Evolutionary conservation across 2,329 filamentous ascomycete genomes (phyloP).

Genomic region (Epichloe elymi): DNA sequence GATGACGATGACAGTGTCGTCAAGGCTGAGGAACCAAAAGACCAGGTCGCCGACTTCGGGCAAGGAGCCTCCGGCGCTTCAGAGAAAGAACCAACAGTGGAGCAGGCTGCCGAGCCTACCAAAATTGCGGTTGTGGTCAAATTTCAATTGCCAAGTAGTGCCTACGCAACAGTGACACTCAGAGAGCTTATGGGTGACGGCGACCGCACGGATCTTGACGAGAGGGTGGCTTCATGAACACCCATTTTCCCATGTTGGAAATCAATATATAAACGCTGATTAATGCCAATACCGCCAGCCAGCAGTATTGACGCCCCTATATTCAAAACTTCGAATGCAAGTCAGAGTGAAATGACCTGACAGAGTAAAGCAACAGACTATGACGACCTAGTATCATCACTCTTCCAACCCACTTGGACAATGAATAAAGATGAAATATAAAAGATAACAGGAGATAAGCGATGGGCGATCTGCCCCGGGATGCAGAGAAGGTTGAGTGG

Average conservation of each 20-base stretch:
- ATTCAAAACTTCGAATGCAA: background rate
- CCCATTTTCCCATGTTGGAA: background rate
- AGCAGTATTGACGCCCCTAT: background rate
- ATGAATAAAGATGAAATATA: background rate
- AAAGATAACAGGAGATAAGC: background rate
- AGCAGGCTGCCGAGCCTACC: slow-evolving; percentile 10
- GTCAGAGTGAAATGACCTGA: background rate
- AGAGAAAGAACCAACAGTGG: slow-evolving; percentile 13
- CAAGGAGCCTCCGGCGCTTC: slow-evolving; percentile 3
- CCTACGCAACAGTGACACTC: slow-evolving; percentile 76
- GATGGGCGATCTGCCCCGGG: background rate
- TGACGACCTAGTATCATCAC: background rate
- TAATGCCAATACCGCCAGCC: slow-evolving; percentile 1
- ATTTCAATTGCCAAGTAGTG: slow-evolving; percentile 63
- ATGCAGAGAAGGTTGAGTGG: background rate
- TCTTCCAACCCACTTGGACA: background rate
- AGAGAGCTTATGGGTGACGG: slow-evolving; percentile 56
- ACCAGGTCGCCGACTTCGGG: background rate
- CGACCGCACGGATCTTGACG: slow-evolving; percentile 18
- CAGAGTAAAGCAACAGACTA: background rate
- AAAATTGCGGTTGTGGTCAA: slow-evolving; percentile 57
- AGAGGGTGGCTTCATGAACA: background rate
- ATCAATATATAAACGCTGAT: background rate
- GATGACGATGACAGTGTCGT: slow-evolving; percentile 2
- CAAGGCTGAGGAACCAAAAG: background rate